Percentiles rank a stretch among this genome's conserved stretches.
These are phyloP conservation scores for Cytospora paraplurivora DNA, from an alignment of 2,329 filamentous ascomycete species.

Conservation along the genomic window DNA sequence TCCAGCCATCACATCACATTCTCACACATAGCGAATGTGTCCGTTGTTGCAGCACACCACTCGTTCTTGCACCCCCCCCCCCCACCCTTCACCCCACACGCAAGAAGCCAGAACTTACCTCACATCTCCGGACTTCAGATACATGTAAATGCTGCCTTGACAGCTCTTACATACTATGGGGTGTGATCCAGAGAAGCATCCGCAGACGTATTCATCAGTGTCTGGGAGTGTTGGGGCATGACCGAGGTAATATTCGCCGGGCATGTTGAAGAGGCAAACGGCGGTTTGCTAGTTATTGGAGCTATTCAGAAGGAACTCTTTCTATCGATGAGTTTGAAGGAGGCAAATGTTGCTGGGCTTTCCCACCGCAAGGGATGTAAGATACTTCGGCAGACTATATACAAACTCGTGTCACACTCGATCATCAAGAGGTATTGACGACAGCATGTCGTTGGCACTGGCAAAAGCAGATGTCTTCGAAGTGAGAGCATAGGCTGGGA, in stretches of 20 bases:
- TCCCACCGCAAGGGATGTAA: no score
- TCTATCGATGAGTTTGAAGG: neutral
- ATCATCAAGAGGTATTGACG: neutral
- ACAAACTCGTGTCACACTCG: constrained; percentile 8
- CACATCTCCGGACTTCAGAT: constrained; percentile 11
- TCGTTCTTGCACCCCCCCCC: no score
- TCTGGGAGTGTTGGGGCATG: constrained; percentile 20
- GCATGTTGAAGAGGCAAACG: constrained; percentile 13
- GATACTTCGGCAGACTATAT: neutral
- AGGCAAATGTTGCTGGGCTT: neutral
- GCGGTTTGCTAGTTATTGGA: neutral
- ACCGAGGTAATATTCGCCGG: constrained; percentile 18
- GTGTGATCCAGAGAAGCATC: constrained; percentile 30
- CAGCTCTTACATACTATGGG: constrained; percentile 20
- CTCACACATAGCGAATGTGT: neutral
- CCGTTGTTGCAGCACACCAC: no score
- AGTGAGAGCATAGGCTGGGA: neutral
- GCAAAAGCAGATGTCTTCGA: constrained; percentile 2
- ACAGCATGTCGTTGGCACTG: neutral
- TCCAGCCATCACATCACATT: neutral
- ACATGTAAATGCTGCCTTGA: constrained; percentile 4
- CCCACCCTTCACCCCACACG: no score
- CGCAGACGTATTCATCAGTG: constrained; percentile 29
- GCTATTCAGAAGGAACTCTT: neutral
- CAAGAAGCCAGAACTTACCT: neutral